Evolutionary conservation across 2,329 filamentous ascomycete genomes (phyloP).

Genomic region (Monosporascus sp.): DNA sequence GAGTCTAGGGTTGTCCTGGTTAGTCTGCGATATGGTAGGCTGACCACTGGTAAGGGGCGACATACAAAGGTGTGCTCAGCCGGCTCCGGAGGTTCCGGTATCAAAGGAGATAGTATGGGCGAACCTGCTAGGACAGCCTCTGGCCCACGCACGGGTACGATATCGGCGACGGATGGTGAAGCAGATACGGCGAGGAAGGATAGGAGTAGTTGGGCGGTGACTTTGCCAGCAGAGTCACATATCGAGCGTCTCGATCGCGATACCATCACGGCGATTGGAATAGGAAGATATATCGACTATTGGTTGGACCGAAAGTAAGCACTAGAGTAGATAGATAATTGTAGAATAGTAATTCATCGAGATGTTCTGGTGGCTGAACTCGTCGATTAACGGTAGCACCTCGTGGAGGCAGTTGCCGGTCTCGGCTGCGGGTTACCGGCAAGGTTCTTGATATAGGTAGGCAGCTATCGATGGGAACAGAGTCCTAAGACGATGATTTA

Average conservation of each 20-base stretch:
- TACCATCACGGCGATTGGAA: conserved; percentile 15
- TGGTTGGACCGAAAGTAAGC: neutral
- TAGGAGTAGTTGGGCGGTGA: conserved; percentile 58
- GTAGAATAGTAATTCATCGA: neutral
- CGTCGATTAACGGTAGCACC: neutral
- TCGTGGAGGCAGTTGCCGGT: too few species aligned
- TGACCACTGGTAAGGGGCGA: conserved; percentile 4
- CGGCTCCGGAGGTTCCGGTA: conserved; percentile 40
- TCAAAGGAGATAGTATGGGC: conserved; percentile 32
- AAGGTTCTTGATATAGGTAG: neutral
- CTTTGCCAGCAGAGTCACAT: conserved; percentile 55
- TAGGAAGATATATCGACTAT: neutral
- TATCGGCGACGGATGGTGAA: conserved; percentile 31
- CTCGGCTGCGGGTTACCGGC: too few species aligned
- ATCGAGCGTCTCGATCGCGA: conserved; percentile 20
- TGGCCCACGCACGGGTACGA: conserved; percentile 17
- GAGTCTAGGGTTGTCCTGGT: conserved; percentile 28
- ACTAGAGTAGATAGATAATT: neutral
- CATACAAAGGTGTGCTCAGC: conserved; percentile 52
- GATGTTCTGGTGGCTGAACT: neutral
- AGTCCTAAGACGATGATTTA: neutral
- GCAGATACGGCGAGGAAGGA: conserved; percentile 60
- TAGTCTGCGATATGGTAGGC: conserved; percentile 1
- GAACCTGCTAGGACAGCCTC: conserved; percentile 40
- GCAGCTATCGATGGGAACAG: neutral